Evolutionary conservation across 305 asterid genomes (phyloP).

Genomic region (Withania somnifera): DNA sequence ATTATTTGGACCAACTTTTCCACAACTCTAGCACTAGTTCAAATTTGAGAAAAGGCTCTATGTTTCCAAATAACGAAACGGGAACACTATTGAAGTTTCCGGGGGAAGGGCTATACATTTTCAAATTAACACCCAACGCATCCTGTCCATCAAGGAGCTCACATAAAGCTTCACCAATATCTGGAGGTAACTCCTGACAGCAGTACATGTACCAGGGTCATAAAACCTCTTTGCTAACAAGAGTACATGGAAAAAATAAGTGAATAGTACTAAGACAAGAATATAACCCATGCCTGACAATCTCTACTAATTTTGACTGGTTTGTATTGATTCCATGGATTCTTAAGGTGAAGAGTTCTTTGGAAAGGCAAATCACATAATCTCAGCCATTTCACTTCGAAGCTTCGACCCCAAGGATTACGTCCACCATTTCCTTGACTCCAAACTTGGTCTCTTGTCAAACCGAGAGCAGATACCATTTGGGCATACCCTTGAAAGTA

Average conservation of each 20-base stretch:
- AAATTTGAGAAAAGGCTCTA: slow-evolving; percentile 1
- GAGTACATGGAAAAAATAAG: background rate
- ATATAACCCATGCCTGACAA: slow-evolving; percentile 60
- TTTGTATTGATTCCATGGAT: slow-evolving; percentile 80
- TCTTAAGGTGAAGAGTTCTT: slow-evolving; percentile 77
- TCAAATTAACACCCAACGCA: slow-evolving; percentile 33
- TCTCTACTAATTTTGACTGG: slow-evolving; percentile 97
- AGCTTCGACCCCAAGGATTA: slow-evolving; percentile 86
- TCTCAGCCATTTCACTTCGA: slow-evolving; percentile 77
- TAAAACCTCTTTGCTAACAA: background rate
- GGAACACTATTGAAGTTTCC: background rate
- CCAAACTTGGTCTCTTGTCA: slow-evolving; percentile 81
- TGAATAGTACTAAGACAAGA: background rate
- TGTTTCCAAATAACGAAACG: background rate
- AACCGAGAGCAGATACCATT: slow-evolving; percentile 81
- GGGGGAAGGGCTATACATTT: slow-evolving; percentile 25
- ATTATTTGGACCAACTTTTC: background rate
- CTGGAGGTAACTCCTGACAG: slow-evolving; percentile 78
- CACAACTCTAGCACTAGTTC: background rate
- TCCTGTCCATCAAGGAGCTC: slow-evolving; percentile 70
- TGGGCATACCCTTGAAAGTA: slow-evolving; percentile 97
- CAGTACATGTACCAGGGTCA: slow-evolving; percentile 17
- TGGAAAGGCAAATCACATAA: slow-evolving; percentile 73
- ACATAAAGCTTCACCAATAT: slow-evolving; percentile 90
- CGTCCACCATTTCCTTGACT: slow-evolving; percentile 60